Percentiles rank a stretch among this genome's conserved stretches.
phyloP scores from a whole-genome alignment of 352 stramenopile genomes.

The Phytophthora rubi region DNA sequence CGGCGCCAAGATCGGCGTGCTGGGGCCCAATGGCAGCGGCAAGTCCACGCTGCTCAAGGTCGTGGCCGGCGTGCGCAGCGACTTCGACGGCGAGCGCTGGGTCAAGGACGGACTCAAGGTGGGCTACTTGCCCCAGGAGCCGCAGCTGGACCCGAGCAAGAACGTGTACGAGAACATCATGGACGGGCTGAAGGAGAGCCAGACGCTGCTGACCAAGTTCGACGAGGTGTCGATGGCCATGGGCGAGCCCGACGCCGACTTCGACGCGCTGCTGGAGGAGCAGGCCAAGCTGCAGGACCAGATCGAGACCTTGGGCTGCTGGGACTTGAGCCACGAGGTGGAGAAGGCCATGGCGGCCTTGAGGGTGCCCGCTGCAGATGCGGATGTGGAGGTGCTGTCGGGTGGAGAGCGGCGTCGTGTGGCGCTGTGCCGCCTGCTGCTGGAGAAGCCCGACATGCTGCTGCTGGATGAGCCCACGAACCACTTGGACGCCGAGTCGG shows the following conservation, averaged over 20 bases:
- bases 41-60: constrained; percentile 98
- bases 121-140: constrained; percentile 89
- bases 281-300: constrained; percentile 87
- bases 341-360: constrained; percentile 86
- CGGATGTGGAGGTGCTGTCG: constrained; percentile 84
- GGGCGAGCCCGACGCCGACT: constrained; percentile 91
- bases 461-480: constrained; percentile 99
- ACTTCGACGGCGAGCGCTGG: constrained; percentile 91
- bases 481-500: constrained; percentile 97
- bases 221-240: constrained; percentile 90
- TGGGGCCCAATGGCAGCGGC: constrained; percentile 95
- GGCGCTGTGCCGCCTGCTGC: constrained; percentile 93
- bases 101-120: constrained; percentile 86
- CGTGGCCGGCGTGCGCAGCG: constrained; percentile 89
- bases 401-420: constrained; percentile 96
- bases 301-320: constrained; percentile 88
- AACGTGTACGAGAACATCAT: constrained; percentile 93
- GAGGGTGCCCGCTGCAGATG: constrained; percentile 70
- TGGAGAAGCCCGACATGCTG: constrained; percentile 97
- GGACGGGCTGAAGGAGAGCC: constrained; percentile 86
- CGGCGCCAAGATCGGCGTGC: constrained; percentile 95
- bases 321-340: constrained; percentile 83
- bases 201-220: constrained; percentile 80
- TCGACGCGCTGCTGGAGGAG: constrained; percentile 85
- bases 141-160: constrained; percentile 81